Conservation (phyloP, 129 eudicot species). For the Ambrosia artemisiifolia region DNA sequence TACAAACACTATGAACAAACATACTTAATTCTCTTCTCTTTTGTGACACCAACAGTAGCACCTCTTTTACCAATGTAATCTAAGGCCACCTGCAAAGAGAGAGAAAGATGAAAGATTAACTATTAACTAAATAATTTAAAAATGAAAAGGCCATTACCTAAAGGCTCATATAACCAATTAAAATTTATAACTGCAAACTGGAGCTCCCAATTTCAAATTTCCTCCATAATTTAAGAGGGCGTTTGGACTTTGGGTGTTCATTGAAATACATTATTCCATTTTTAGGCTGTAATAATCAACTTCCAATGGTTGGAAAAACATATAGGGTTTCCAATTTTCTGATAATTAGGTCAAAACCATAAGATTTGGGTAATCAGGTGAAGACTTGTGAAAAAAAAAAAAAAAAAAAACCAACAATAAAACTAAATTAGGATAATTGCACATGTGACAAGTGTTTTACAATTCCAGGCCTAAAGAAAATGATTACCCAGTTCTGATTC, state of each 20-base stretch:
- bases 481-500: not conserved
- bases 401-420: too few species aligned
- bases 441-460: not conserved
- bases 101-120: not conserved
- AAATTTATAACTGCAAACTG: too few species aligned
- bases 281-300: not conserved
- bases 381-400: too few species aligned
- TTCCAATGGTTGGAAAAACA: not conserved
- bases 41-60: conserved; percentile 82
- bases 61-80: conserved; percentile 99
- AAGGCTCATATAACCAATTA: too few species aligned
- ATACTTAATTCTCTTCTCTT: conserved; percentile 89
- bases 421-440: not conserved
- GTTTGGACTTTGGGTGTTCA: too few species aligned
- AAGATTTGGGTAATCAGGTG: not conserved
- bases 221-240: too few species aligned
- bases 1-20: conserved; percentile 1
- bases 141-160: too few species aligned
- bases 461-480: not conserved
- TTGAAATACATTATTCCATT: not conserved
- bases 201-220: too few species aligned
- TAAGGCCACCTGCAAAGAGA: conserved; percentile 65
- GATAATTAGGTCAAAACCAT: not conserved
- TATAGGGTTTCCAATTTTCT: not conserved
- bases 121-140: too few species aligned